Evolutionary conservation across 371 early-diverging fungal species (phyloP), one percentile per base, ranked within the genome.

Genomic region (Zopfochytrium polystomum): DNA sequence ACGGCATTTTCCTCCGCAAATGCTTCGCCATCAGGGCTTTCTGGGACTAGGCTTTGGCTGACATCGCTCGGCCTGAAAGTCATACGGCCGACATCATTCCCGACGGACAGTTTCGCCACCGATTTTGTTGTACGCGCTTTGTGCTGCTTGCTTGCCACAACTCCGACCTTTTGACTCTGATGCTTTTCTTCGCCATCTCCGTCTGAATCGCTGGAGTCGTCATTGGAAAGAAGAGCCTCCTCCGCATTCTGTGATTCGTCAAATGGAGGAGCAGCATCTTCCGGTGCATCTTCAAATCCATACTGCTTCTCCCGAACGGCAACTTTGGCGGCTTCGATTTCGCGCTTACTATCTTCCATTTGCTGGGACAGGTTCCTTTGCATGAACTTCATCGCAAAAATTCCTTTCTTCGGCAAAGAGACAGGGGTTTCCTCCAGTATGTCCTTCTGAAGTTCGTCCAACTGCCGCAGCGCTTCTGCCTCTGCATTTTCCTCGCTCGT

Each of bases 341-440:
- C n/a, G n/a, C n/a, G n/a, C n/a, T n/a, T n/a, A n/a, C n/a, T n/a
- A n/a, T n/a, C 62, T 44, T 65, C 33, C 63, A 58, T 63, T 56
- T 75, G 68, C 15, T 47, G 25, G 32, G 63, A 67, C 27, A 67
- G 26, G 1, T 53, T 73, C 25, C 70, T 47, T 63, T 91, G 90
- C 97, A 97, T 97, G 66, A 97, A 97, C 74, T 96, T 96, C 96
- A 97, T 96, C 6, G 81, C 86, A 63, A 92, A 86, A 31, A 97
- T 62, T 23, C 93, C 94, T 77, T 89, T 93, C 52, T 74, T 76
- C n/a, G 86, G 84, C 62, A 74, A 74, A 43, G 63, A n/a, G n/a
- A n/a, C n/a, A n/a, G n/a, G n/a, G n/a, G n/a, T 65, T 47, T 80
- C 82, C 33, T 73, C 70, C 11, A 68, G 70, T 44, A 53, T 57